A percentile compares a stretch with the other conserved stretches of the same genome.
Evolutionary conservation across 2,329 filamentous ascomycete species (phyloP).

Genomic region (Penicillium polonicum): DNA sequence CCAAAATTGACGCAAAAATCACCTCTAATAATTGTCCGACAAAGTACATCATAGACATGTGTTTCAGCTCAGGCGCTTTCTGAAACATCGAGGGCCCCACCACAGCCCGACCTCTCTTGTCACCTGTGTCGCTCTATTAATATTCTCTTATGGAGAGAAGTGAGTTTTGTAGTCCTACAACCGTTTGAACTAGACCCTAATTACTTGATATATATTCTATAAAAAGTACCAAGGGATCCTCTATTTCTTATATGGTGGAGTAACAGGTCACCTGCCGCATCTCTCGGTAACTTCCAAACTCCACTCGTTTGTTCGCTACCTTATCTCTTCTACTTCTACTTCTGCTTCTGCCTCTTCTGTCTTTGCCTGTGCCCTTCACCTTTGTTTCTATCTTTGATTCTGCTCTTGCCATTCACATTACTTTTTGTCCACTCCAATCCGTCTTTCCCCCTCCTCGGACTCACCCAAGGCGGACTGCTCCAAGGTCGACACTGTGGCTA

Average conservation of each 20-base stretch:
- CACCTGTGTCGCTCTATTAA: slow-evolving; percentile 27
- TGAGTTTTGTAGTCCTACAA: not conserved
- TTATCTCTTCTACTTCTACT: slow-evolving; percentile 15
- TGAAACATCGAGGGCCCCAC: slow-evolving; percentile 26
- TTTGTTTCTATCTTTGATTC: not conserved
- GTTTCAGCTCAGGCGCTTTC: slow-evolving; percentile 23
- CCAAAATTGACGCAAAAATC: not conserved
- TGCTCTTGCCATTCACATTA: slow-evolving; percentile 4
- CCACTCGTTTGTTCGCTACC: slow-evolving; percentile 15
- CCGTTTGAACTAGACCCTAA: not conserved
- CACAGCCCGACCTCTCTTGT: slow-evolving; percentile 20
- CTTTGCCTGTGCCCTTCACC: not conserved
- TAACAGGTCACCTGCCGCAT: slow-evolving; percentile 10
- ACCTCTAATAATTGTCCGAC: not conserved
- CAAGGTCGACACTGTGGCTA: slow-evolving; percentile 37
- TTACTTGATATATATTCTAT: not conserved
- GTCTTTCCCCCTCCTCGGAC: slow-evolving; percentile 9
- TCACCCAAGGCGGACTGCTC: slow-evolving; percentile 13
- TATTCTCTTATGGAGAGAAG: slow-evolving; percentile 11
- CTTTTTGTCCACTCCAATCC: slow-evolving; percentile 3
- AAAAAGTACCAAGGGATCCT: not conserved
- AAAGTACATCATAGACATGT: not conserved
- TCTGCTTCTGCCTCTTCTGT: slow-evolving; percentile 3
- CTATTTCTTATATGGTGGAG: slow-evolving; percentile 7
- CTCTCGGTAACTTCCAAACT: slow-evolving; percentile 14